Evolutionary conservation across 2,329 filamentous ascomycete species (phyloP).

Genomic region (Fusarium zealandicum): DNA sequence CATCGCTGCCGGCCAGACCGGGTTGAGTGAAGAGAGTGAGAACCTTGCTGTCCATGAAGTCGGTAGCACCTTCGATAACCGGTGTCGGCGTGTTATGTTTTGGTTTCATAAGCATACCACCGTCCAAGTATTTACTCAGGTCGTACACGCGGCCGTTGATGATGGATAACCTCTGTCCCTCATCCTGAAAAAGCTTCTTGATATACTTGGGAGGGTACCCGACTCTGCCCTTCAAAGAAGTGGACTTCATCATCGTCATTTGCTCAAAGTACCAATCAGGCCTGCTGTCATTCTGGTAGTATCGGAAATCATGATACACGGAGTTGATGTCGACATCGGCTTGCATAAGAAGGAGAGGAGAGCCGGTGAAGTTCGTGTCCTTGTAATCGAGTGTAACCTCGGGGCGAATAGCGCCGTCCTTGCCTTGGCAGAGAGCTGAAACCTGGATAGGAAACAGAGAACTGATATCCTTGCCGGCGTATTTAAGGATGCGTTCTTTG

Average conservation of each 20-base stretch:
- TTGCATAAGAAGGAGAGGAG: slow-evolving; percentile 66
- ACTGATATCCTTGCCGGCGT: slow-evolving; percentile 88
- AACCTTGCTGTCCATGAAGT: slow-evolving; percentile 84
- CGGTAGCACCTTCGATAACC: slow-evolving; percentile 58
- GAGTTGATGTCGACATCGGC: slow-evolving; percentile 71
- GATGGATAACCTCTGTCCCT: slow-evolving; percentile 75
- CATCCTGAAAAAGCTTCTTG: slow-evolving; percentile 68
- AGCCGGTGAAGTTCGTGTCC: slow-evolving; percentile 75
- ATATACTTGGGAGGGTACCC: slow-evolving; percentile 85
- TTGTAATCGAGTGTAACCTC: slow-evolving; percentile 87
- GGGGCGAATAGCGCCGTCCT: slow-evolving; percentile 67
- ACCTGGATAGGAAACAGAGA: slow-evolving; percentile 93
- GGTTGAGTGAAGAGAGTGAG: slow-evolving; percentile 76
- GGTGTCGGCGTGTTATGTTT: slow-evolving; percentile 60
- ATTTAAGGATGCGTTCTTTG: slow-evolving; percentile 71
- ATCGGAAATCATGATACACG: slow-evolving; percentile 91
- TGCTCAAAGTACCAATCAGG: slow-evolving; percentile 93
- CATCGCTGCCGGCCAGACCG: slow-evolving; percentile 72
- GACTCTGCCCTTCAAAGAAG: slow-evolving; percentile 84
- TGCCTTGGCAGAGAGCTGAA: slow-evolving; percentile 85
- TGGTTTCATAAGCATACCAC: slow-evolving; percentile 72
- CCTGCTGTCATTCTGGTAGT: slow-evolving; percentile 79
- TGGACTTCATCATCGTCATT: slow-evolving; percentile 75
- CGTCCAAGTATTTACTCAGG: slow-evolving; percentile 80
- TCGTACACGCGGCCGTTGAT: slow-evolving; percentile 86